Conservation (phyloP, 2,329 filamentous ascomycete genomes). For the Juglanconis sp. region DNA sequence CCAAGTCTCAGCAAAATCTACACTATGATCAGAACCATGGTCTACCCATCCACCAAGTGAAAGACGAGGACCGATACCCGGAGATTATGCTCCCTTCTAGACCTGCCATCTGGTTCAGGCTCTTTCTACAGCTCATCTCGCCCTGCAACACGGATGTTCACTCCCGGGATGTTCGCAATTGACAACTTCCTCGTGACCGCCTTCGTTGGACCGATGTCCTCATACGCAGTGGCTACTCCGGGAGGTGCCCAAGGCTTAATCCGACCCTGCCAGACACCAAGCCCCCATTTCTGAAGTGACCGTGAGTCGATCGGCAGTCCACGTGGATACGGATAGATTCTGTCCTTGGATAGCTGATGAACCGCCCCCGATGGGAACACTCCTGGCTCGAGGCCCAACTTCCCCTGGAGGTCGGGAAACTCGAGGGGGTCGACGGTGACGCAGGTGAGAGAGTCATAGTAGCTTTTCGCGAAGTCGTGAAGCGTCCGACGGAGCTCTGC, state of each 20-base stretch:
- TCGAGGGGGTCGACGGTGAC: conserved; percentile 33
- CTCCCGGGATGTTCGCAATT: conserved; percentile 19
- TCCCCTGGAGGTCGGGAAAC: conserved; percentile 31
- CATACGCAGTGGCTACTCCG: conserved; percentile 24
- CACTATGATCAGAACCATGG: too few relatives aligned
- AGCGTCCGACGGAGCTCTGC: conserved; percentile 27
- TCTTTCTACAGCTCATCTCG: conserved; percentile 17
- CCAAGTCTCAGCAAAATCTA: too few relatives aligned
- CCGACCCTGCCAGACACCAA: conserved; percentile 35
- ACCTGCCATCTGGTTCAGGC: not conserved
- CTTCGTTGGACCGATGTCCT: conserved; percentile 23
- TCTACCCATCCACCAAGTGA: not conserved
- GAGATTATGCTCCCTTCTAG: too few relatives aligned
- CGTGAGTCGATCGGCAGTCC: conserved; percentile 25
- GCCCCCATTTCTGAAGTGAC: conserved; percentile 32
- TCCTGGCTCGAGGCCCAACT: conserved; percentile 29
- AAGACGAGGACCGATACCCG: too few relatives aligned
- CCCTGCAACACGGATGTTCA: conserved; percentile 24
- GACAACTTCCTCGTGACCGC: conserved; percentile 22
- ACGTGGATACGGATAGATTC: conserved; percentile 34
- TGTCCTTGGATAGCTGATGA: conserved; percentile 33
- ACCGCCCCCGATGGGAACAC: conserved; percentile 31
- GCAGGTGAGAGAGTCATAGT: conserved; percentile 33
- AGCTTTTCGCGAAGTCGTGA: conserved; percentile 28
- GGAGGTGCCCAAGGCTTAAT: conserved; percentile 33